phyloP scores from a whole-genome alignment of 192 early-diverging fungal species.

The Backusella luteola region DNA sequence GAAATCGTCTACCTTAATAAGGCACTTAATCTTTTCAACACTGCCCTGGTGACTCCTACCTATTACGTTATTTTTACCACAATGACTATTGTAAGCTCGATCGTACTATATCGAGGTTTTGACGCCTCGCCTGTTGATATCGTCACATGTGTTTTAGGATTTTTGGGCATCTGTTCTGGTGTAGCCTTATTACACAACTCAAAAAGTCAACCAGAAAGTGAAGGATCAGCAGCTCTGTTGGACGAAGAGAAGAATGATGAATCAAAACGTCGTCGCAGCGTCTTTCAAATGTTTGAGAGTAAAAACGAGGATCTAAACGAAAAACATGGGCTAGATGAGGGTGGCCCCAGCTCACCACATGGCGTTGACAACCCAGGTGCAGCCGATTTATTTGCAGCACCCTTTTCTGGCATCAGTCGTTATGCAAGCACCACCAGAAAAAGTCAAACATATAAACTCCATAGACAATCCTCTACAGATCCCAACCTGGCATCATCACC shows the following conservation, averaged over 20 bases:
- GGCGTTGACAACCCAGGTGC: constrained; percentile 16
- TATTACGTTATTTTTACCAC: constrained; percentile 97
- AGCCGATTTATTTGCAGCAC: constrained; percentile 24
- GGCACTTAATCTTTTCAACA: constrained; percentile 91
- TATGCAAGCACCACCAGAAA: constrained; percentile 24
- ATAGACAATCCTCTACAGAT: neutral
- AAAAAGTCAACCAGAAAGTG: constrained; percentile 22
- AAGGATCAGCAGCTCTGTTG: neutral
- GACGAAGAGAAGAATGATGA: neutral
- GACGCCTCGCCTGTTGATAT: constrained; percentile 70
- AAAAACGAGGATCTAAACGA: neutral
- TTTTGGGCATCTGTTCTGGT: constrained; percentile 87
- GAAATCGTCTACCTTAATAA: constrained; percentile 99
- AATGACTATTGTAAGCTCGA: constrained; percentile 86
- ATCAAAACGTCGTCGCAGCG: constrained; percentile 1
- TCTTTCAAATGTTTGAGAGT: constrained; percentile 26
- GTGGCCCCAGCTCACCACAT: neutral
- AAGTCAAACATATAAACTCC: constrained; percentile 1
- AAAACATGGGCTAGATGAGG: neutral
- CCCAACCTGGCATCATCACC: neutral
- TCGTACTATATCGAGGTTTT: constrained; percentile 86
- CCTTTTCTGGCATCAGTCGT: constrained; percentile 21
- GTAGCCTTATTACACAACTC: constrained; percentile 72
- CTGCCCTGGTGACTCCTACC: constrained; percentile 82
- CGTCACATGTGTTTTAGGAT: constrained; percentile 80